phyloP scores from a whole-genome alignment of 176 grass and related monocot genomes.

The Phyllostachys edulis region DNA sequence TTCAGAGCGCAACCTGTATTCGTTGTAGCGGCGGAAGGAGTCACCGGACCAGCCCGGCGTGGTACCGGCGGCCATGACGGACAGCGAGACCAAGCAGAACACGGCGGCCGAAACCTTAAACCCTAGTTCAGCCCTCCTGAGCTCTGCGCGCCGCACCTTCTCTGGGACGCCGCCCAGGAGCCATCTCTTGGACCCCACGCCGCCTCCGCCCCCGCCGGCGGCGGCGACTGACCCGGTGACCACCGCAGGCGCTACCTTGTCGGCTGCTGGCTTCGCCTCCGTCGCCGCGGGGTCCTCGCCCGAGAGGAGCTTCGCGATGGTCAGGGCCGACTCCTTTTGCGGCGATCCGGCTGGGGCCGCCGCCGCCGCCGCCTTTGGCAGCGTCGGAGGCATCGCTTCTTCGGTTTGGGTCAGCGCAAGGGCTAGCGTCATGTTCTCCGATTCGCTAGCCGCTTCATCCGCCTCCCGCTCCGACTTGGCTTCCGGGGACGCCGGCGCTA shows the following conservation, averaged over 20 bases:
- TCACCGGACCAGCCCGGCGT: conserved; percentile 70
- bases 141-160: conserved; percentile 39
- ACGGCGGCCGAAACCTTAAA: conserved; percentile 66
- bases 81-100: conserved; percentile 62
- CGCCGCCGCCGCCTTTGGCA: conserved; percentile 2
- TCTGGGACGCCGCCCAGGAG: conserved; percentile 27
- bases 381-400: conserved; percentile 12
- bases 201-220: not conserved
- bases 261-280: conserved; percentile 31
- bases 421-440: conserved; percentile 38
- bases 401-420: conserved; percentile 34
- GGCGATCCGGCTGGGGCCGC: conserved; percentile 33
- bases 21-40: conserved; percentile 70
- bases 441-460: conserved; percentile 33
- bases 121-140: conserved; percentile 55
- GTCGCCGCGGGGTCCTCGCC: conserved; percentile 30
- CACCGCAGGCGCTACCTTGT: conserved; percentile 28
- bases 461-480: conserved; percentile 21
- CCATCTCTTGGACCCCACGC: conserved; percentile 42
- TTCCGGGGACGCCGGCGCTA: conserved; percentile 11
- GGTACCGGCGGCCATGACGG: conserved; percentile 66
- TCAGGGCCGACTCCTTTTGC: conserved; percentile 54
- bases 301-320: conserved; percentile 60
- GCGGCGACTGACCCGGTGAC: not conserved
- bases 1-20: conserved; percentile 59